These are phyloP conservation scores for Fraxinus floribunda DNA, from an alignment of 305 asterid genomes.

Conservation along the genomic window DNA sequence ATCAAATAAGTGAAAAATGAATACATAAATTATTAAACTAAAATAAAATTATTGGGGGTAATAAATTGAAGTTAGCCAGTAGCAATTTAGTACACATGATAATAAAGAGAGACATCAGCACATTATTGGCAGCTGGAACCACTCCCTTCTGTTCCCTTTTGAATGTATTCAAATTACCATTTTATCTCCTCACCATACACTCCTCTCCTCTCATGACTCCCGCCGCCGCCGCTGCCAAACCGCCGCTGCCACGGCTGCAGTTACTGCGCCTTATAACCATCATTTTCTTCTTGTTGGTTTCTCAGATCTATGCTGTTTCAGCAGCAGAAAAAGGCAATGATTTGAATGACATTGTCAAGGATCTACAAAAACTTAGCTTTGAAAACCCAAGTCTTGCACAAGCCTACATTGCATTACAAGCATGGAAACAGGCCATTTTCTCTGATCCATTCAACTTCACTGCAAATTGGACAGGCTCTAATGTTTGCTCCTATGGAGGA, in stretches of 20 bases:
- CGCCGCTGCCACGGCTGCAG: slow-evolving; percentile 27
- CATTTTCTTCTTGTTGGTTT: slow-evolving; percentile 21
- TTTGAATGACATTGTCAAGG: slow-evolving; percentile 17
- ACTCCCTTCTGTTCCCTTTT: slow-evolving; percentile 12
- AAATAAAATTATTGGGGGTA: background rate
- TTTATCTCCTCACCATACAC: background rate
- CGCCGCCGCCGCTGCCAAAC: slow-evolving; percentile 15
- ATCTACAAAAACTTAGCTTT: slow-evolving; percentile 29
- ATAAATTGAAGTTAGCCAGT: slow-evolving; percentile 9
- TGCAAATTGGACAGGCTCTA: slow-evolving; percentile 48
- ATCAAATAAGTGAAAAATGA: background rate
- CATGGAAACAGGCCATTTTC: slow-evolving; percentile 52
- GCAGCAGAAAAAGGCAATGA: slow-evolving; percentile 27
- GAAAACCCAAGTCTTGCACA: slow-evolving; percentile 45
- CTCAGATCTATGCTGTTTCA: slow-evolving; percentile 36
- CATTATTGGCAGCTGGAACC: slow-evolving; percentile 18
- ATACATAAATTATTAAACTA: background rate
- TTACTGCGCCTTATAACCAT: slow-evolving; percentile 15
- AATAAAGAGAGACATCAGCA: background rate
- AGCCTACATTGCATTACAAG: slow-evolving; percentile 55
- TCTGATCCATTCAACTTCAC: slow-evolving; percentile 65
- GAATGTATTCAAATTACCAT: slow-evolving; percentile 13
- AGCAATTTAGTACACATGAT: background rate
- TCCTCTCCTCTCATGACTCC: slow-evolving; percentile 8
- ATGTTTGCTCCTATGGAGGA: slow-evolving; percentile 52